Evolutionary conservation across 139 green algal species (phyloP).

Genomic region (Choricystis sp.): DNA sequence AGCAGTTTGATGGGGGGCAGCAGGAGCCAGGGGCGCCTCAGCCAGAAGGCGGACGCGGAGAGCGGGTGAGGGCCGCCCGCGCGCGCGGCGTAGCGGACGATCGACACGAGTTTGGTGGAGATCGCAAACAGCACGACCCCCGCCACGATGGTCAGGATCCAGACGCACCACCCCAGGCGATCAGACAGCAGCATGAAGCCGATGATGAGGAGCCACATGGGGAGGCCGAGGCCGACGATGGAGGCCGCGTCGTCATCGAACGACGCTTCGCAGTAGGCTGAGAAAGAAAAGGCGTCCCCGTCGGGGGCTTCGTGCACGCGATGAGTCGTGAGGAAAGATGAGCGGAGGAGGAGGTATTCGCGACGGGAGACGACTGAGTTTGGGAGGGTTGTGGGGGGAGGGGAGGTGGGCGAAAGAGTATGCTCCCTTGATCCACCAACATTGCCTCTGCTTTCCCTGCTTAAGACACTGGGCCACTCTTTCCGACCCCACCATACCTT

Average conservation of each 20-base stretch:
- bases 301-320: neutral
- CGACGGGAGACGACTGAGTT: neutral
- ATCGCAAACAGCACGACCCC: constrained; percentile 4
- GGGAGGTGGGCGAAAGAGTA: neutral
- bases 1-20: constrained; percentile 6
- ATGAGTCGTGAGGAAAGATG: constrained; percentile 4
- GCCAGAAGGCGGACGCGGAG: constrained; percentile 1
- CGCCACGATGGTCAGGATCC: constrained; percentile 4
- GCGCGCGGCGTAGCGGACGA: constrained; percentile 4
- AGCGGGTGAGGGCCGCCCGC: neutral
- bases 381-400: neutral
- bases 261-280: neutral
- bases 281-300: constrained; percentile 1
- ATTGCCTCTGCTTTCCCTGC: too few relatives aligned
- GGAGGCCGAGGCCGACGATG: constrained; percentile 5
- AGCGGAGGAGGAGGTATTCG: constrained; percentile 3
- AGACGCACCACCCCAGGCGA: constrained; percentile 3
- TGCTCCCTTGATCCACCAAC: too few relatives aligned
- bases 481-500: too few relatives aligned
- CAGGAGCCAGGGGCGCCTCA: constrained; percentile 3
- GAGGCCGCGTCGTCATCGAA: constrained; percentile 4
- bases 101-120: constrained; percentile 7
- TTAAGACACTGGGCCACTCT: too few relatives aligned
- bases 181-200: constrained; percentile 1
- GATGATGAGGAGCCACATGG: constrained; percentile 10